Evolutionary conservation across 2,329 filamentous ascomycete species (phyloP).

Genomic region (Epichloe bromicola): DNA sequence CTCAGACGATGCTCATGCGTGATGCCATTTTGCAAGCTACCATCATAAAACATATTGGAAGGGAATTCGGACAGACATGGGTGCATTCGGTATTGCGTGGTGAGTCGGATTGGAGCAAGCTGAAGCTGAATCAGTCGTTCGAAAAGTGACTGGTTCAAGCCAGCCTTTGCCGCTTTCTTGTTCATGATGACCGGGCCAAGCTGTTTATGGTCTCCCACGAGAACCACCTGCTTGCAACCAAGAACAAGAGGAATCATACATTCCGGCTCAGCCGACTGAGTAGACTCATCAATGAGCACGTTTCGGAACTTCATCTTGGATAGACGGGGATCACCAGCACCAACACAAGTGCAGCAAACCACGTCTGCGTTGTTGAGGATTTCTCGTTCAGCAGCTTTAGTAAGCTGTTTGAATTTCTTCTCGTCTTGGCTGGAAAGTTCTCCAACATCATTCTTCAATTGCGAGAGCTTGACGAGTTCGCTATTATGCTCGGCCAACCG

Average conservation of each 20-base stretch:
- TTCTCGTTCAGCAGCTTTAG: conserved; percentile 84
- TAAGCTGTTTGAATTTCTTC: conserved; percentile 96
- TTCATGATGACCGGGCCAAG: conserved; percentile 99
- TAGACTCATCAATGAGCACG: conserved; percentile 95
- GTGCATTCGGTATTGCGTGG: conserved; percentile 98
- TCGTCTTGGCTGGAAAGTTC: conserved; percentile 92
- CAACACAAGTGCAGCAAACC: conserved; percentile 97
- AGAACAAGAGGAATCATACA: conserved; percentile 97
- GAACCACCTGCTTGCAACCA: conserved; percentile 96
- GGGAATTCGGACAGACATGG: conserved; percentile 94
- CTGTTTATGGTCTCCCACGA: conserved; percentile 96
- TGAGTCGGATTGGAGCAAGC: conserved; percentile 79
- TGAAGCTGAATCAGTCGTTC: conserved; percentile 91
- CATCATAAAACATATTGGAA: conserved; percentile 99
- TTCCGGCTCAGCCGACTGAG: conserved; percentile 93
- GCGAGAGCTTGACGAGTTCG: conserved; percentile 81
- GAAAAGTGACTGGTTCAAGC: conserved; percentile 95
- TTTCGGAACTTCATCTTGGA: conserved; percentile 98
- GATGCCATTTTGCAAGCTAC: conserved; percentile 90
- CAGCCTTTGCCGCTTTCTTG: conserved; percentile 97
- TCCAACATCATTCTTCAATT: conserved; percentile 82
- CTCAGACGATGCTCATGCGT: conserved; percentile 79
- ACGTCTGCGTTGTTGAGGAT: conserved; percentile 93
- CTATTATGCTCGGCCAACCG: conserved; percentile 94
- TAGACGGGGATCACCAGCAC: conserved; percentile 87